Base-by-base conservation (phyloP, 176 grass and related monocot species). In the Juncus effusus region DNA sequence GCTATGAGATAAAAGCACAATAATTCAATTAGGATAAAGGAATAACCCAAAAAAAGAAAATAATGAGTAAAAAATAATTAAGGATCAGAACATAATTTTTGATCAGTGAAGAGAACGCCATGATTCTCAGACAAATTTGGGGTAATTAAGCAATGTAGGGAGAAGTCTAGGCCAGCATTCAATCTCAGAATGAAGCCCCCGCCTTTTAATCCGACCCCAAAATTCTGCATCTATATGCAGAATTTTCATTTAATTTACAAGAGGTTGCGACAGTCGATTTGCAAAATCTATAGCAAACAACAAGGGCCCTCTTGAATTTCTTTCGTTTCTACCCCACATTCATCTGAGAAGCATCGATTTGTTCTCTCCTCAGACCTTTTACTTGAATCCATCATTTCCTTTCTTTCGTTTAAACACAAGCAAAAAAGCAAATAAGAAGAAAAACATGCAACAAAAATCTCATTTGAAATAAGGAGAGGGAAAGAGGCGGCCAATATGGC, bases 131-230 rank as follows among this genome's bases (percentile, higher is more conserved):
- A n/a, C 9, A 3, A 75, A 84, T 40, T 73, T 36, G 59, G 65
- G 65, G 10, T 11, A 36, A 19, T 7, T 50, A 51, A 60, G 12
- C 50, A 87, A 51, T 87, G 80, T 87, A 4, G 75, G 88, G 88
- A 87, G 88, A 87, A 87, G 81, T 87, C 88, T 87, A 87, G 77
- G 77, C 81, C 72, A 81, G 11, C 81, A 87, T 65, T 74, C 84
- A 84, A 60, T 7, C 84, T 84, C 40, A 13, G 84, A 91, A 91
- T 76, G 84, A 81, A 84, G 81, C 84, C 85, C 84, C 75, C 74
- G 81, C 84, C 84, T 87, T 87, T 91, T 79, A 56, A 60, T 91
- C 77, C 74, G 75, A 61, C 84, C 77, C 87, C 19, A 28, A 73
- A 72, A 47, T 74, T 70, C 82, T 70, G 58, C 61, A 76, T 63